These are phyloP conservation scores for Cystofilobasidium macerans DNA, from an alignment of 768 basidiomycete species.

Conservation along the genomic window DNA sequence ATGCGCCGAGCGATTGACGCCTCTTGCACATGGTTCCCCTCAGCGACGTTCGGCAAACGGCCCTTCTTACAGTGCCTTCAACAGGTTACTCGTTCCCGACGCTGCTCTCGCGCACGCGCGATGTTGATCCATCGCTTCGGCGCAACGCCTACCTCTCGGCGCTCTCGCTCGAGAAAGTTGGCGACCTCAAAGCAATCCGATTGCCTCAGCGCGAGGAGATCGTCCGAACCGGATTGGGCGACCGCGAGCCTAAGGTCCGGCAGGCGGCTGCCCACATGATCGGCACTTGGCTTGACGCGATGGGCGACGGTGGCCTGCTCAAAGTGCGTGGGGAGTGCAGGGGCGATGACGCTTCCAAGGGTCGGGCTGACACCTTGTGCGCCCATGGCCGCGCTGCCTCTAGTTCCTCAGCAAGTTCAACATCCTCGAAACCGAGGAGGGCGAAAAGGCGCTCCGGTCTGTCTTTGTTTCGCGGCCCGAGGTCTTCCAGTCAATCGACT, in stretches of 20 bases:
- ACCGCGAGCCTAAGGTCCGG: conserved; percentile 65
- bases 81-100: conserved; percentile 49
- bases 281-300: conserved; percentile 52
- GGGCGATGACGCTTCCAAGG: neutral
- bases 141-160: conserved; percentile 58
- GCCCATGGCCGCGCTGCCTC: neutral
- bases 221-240: conserved; percentile 70
- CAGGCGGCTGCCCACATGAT: conserved; percentile 62
- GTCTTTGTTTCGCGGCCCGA: conserved; percentile 58
- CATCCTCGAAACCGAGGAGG: conserved; percentile 42
- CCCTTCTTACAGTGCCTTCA: conserved; percentile 59
- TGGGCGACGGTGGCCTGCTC: conserved; percentile 44
- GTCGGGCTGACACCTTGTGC: neutral
- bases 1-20: neutral
- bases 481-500: conserved; percentile 45
- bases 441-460: conserved; percentile 62
- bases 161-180: conserved; percentile 53
- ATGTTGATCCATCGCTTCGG: conserved; percentile 63
- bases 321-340: too few species aligned
- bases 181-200: conserved; percentile 50
- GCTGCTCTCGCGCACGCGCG: conserved; percentile 66
- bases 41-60: conserved; percentile 78
- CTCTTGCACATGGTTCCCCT: neutral
- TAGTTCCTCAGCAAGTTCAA: conserved; percentile 31
- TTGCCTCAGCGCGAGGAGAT: conserved; percentile 66